Evolutionary conservation across 1,139 yeast genomes (phyloP).

Genomic region (Sugiyamaella sp.): DNA sequence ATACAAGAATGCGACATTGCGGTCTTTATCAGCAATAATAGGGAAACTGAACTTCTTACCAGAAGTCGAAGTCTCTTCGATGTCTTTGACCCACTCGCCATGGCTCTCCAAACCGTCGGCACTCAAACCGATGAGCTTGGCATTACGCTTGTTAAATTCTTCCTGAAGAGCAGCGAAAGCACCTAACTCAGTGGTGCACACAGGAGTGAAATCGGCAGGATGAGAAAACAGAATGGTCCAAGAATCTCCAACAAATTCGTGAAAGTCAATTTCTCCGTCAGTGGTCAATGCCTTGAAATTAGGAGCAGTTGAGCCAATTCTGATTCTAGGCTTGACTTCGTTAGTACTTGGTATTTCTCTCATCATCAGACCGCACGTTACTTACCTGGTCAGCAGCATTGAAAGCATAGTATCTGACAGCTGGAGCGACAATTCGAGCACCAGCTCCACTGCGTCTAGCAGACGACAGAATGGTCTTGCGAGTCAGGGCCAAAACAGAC

Average conservation of each 20-base stretch:
- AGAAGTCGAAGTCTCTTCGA: slow-evolving; percentile 68
- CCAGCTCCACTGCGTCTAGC: slow-evolving; percentile 8
- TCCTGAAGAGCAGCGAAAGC: slow-evolving; percentile 86
- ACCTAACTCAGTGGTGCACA: slow-evolving; percentile 92
- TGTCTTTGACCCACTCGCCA: slow-evolving; percentile 81
- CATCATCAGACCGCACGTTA: neutral
- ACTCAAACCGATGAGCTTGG: slow-evolving; percentile 82
- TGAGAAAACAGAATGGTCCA: slow-evolving; percentile 90
- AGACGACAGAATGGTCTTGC: slow-evolving; percentile 8
- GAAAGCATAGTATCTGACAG: slow-evolving; percentile 28
- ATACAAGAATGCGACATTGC: slow-evolving; percentile 78
- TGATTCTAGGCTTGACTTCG: slow-evolving; percentile 40
- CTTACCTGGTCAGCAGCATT: slow-evolving; percentile 32
- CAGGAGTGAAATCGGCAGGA: slow-evolving; percentile 95
- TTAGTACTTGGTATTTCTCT: neutral
- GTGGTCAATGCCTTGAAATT: slow-evolving; percentile 80
- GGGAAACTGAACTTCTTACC: slow-evolving; percentile 79
- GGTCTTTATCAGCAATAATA: slow-evolving; percentile 79
- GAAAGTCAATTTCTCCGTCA: slow-evolving; percentile 76
- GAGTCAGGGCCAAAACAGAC: slow-evolving; percentile 16
- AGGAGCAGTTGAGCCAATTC: slow-evolving; percentile 73
- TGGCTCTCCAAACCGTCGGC: slow-evolving; percentile 80
- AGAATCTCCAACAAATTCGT: slow-evolving; percentile 74
- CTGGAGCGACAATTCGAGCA: slow-evolving; percentile 17
- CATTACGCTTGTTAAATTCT: slow-evolving; percentile 76